Conservation (phyloP, 164 flowering plant genomes). For the grape (Vitis vinifera) region DNA sequence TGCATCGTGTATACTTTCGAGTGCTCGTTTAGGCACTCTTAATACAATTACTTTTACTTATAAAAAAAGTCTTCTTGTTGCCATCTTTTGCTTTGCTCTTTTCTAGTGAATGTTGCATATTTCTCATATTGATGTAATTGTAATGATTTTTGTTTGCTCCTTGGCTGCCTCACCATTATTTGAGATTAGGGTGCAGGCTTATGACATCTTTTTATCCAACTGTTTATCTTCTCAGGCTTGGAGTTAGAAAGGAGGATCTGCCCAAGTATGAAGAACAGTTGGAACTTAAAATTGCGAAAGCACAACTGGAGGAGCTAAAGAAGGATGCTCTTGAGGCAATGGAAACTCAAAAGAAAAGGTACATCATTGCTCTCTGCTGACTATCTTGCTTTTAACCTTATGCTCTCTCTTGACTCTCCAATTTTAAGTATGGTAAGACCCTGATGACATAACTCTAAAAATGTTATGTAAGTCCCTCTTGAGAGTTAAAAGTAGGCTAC, state of each 20-base stretch:
- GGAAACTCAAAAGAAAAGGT: constrained; percentile 96
- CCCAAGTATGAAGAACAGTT: constrained; percentile 86
- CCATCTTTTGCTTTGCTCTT: too few species aligned
- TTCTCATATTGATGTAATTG: background rate
- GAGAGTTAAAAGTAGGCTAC: too few species aligned
- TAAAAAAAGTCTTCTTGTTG: too few species aligned
- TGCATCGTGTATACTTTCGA: too few species aligned
- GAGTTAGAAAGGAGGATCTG: constrained; percentile 74
- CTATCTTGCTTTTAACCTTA: background rate
- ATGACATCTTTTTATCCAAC: background rate
- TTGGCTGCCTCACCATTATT: background rate
- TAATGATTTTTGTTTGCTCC: background rate
- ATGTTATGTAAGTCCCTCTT: too few species aligned
- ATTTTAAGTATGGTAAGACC: background rate
- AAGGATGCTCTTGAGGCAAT: constrained; percentile 90
- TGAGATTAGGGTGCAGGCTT: background rate
- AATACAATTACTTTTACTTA: too few species aligned
- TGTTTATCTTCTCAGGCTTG: constrained; percentile 54
- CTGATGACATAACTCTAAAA: too few species aligned
- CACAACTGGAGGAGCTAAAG: constrained; percentile 86
- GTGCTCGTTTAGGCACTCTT: too few species aligned
- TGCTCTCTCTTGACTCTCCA: background rate
- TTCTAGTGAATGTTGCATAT: background rate
- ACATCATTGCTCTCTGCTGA: constrained; percentile 5
- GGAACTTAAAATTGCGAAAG: constrained; percentile 84